phyloP scores from a whole-genome alignment of 2,329 filamentous ascomycete genomes.

The Penicillium psychrosexuale region DNA sequence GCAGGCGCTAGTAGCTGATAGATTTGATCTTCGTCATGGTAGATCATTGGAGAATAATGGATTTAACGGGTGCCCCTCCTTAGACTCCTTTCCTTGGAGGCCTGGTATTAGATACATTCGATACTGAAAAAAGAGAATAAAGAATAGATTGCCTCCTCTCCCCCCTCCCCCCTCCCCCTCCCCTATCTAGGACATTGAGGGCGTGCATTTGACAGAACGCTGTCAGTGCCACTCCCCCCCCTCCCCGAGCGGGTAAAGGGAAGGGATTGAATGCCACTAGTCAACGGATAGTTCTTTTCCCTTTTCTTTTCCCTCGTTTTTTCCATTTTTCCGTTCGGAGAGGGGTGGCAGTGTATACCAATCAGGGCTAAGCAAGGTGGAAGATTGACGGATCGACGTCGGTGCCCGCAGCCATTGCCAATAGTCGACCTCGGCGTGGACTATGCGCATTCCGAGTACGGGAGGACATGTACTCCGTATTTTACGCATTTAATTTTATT shows the following conservation, averaged over 20 bases:
- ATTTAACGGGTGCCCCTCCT: not conserved
- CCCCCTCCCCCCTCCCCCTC: not conserved
- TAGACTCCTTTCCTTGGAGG: not conserved
- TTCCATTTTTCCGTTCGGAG: not conserved
- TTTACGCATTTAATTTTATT: not conserved
- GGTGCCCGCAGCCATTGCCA: constrained; percentile 37
- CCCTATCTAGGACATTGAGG: not conserved
- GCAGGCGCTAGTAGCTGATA: constrained; percentile 37
- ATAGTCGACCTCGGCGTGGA: constrained; percentile 33
- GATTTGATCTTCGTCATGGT: constrained; percentile 36
- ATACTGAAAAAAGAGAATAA: not conserved
- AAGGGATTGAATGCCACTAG: constrained; percentile 2
- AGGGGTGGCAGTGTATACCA: constrained; percentile 17
- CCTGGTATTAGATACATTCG: not conserved
- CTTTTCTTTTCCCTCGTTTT: not conserved
- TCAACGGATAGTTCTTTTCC: constrained; percentile 1
- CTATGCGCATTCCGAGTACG: constrained; percentile 24
- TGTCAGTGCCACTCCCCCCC: not conserved
- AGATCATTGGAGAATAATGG: constrained; percentile 26
- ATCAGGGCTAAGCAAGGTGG: constrained; percentile 34
- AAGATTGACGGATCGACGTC: constrained; percentile 37
- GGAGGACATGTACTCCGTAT: not conserved
- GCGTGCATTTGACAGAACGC: not conserved
- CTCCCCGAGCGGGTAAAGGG: not conserved
- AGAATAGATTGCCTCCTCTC: too few species aligned